Conservation (phyloP, 495 filamentous ascomycete species). For the Articulospora tetracladia region DNA sequence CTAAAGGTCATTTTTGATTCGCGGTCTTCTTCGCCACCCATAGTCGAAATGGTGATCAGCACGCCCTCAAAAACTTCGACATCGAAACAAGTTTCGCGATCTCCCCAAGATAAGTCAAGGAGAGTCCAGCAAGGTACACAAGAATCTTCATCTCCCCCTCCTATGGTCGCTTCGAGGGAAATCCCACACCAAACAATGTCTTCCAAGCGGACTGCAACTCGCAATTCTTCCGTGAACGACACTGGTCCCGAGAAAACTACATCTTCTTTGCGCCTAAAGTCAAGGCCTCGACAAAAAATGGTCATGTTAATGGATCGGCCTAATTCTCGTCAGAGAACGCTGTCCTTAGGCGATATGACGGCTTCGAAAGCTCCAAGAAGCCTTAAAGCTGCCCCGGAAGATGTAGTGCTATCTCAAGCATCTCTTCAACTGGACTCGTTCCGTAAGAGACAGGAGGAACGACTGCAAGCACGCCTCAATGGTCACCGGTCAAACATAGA, state of each 20-base stretch:
- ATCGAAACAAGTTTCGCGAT: neutral
- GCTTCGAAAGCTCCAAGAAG: neutral
- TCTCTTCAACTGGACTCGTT: conserved; percentile 14
- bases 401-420: conserved; percentile 14
- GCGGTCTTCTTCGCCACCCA: neutral
- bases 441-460: conserved; percentile 10
- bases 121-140: neutral
- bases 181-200: neutral
- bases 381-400: neutral
- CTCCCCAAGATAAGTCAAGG: neutral
- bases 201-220: neutral
- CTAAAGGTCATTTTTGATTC: neutral
- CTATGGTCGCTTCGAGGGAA: neutral
- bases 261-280: conserved; percentile 21
- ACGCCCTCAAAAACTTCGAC: neutral
- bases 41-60: neutral
- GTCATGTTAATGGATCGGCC: conserved; percentile 24
- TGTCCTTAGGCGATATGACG: neutral
- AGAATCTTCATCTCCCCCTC: neutral
- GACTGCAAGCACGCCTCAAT: conserved; percentile 9
- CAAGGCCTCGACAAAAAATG: conserved; percentile 24
- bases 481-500: neutral
- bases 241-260: neutral
- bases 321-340: neutral
- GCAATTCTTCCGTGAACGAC: neutral